A percentile compares a stretch with the other conserved stretches of the same genome.
These are phyloP conservation scores for Skeletonema potamos DNA, from an alignment of 108 stramenopile species.

Conservation along the genomic window DNA sequence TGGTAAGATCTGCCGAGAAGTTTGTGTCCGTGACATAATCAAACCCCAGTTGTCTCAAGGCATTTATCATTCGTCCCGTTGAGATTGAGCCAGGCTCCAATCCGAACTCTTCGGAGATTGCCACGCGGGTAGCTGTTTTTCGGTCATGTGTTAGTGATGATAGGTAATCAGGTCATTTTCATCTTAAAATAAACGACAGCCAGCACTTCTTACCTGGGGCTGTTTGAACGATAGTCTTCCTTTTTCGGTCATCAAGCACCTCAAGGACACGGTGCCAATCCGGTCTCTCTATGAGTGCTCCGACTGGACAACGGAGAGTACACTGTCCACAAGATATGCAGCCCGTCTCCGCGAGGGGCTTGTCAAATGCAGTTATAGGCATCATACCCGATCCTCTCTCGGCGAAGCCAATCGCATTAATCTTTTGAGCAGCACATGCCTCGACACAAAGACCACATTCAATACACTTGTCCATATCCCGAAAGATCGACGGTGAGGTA, in stretches of 20 bases:
- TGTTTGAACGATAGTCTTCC: conserved; percentile 44
- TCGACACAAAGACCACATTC: conserved; percentile 54
- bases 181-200: too few relatives aligned
- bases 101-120: conserved; percentile 55
- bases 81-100: conserved; percentile 38
- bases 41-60: conserved; percentile 44
- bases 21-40: conserved; percentile 60
- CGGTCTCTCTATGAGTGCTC: conserved; percentile 49
- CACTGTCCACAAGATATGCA: conserved; percentile 60
- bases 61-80: conserved; percentile 41
- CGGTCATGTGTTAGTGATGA: too few relatives aligned
- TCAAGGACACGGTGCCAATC: conserved; percentile 48
- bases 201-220: too few relatives aligned
- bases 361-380: conserved; percentile 40
- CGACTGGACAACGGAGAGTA: conserved; percentile 47
- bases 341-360: conserved; percentile 45
- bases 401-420: conserved; percentile 47
- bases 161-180: too few relatives aligned
- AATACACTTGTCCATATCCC: conserved; percentile 53
- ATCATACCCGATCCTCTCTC: conserved; percentile 38
- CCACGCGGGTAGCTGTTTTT: conserved; percentile 43
- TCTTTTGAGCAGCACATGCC: conserved; percentile 37
- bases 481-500: conserved; percentile 23
- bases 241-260: conserved; percentile 24
- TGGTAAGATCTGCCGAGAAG: conserved; percentile 55